Conservation (phyloP, 2,329 filamentous ascomycete genomes). For the Teratosphaeria epicoccoides region DNA sequence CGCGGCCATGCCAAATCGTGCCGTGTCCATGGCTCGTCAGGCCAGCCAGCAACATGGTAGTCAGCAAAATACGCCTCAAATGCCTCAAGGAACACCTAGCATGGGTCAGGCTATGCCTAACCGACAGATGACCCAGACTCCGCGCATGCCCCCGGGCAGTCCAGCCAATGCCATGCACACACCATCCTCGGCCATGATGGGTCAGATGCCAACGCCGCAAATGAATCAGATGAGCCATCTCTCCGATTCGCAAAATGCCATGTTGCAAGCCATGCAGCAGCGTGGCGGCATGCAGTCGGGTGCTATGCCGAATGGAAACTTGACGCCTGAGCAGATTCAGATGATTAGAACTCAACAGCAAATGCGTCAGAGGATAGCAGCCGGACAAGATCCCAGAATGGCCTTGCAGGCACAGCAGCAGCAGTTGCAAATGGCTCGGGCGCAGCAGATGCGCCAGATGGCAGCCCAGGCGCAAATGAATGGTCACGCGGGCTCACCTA, state of each 20-base stretch:
- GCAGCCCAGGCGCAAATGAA: conserved; percentile 13
- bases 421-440: conserved; percentile 6
- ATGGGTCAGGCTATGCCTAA: conserved; percentile 26
- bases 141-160: conserved; percentile 26
- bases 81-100: conserved; percentile 28
- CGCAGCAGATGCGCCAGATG: conserved; percentile 18
- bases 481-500: conserved; percentile 11
- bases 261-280: conserved; percentile 23
- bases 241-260: conserved; percentile 22
- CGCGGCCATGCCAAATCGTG: conserved; percentile 40
- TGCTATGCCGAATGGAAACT: conserved; percentile 8
- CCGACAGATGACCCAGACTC: conserved; percentile 28
- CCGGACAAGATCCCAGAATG: conserved; percentile 8
- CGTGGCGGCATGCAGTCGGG: conserved; percentile 20
- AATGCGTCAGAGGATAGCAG: conserved; percentile 15
- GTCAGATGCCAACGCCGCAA: conserved; percentile 19
- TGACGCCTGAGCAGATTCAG: conserved; percentile 17
- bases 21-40: conserved; percentile 27
- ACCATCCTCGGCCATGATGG: conserved; percentile 18
- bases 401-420: conserved; percentile 13
- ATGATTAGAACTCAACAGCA: conserved; percentile 4
- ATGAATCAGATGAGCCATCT: conserved; percentile 18
- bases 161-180: conserved; percentile 23
- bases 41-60: conserved; percentile 29
- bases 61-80: conserved; percentile 28